These are phyloP conservation scores for Myriangium duriaei DNA, from an alignment of 2,329 filamentous ascomycete genomes.

Conservation along the genomic window DNA sequence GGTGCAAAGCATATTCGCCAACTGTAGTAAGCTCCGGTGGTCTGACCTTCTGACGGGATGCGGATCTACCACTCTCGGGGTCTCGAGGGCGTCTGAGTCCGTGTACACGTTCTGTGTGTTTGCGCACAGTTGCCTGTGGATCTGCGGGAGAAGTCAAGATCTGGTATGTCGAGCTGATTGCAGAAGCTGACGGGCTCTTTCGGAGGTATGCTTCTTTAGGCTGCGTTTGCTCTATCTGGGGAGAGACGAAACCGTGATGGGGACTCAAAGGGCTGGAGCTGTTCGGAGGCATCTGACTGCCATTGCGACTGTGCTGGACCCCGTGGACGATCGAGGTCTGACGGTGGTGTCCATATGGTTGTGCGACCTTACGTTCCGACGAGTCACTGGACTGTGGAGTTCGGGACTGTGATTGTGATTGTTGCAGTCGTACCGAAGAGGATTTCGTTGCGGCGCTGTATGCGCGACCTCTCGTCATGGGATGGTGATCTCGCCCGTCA, in stretches of 20 bases:
- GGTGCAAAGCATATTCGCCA: slow-evolving; percentile 94
- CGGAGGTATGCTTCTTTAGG: slow-evolving; percentile 7
- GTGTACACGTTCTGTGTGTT: slow-evolving; percentile 5
- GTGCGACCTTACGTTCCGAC: slow-evolving; percentile 39
- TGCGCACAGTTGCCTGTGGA: slow-evolving; percentile 24
- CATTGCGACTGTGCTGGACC: slow-evolving; percentile 81
- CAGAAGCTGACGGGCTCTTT: slow-evolving; percentile 12
- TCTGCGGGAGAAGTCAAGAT: slow-evolving; percentile 8
- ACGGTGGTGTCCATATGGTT: slow-evolving; percentile 73
- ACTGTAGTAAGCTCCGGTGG: slow-evolving; percentile 78
- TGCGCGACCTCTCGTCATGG: slow-evolving; percentile 33
- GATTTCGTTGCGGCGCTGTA: slow-evolving; percentile 30
- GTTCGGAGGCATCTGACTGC: slow-evolving; percentile 67
- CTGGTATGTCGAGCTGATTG: slow-evolving; percentile 9
- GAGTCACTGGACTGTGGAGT: slow-evolving; percentile 26
- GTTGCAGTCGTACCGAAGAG: slow-evolving; percentile 26
- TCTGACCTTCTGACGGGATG: slow-evolving; percentile 48
- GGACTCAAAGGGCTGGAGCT: slow-evolving; percentile 74
- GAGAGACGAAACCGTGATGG: slow-evolving; percentile 56
- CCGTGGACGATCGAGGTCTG: slow-evolving; percentile 97
- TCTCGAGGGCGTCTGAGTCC: slow-evolving; percentile 32
- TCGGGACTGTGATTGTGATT: slow-evolving; percentile 32
- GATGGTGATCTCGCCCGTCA: slow-evolving; percentile 25
- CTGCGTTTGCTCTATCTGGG: too few relatives aligned
- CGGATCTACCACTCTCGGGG: slow-evolving; percentile 65